These are phyloP conservation scores for Trifolium repens DNA, from an alignment of 306 rosid genomes.

Conservation along the genomic window DNA sequence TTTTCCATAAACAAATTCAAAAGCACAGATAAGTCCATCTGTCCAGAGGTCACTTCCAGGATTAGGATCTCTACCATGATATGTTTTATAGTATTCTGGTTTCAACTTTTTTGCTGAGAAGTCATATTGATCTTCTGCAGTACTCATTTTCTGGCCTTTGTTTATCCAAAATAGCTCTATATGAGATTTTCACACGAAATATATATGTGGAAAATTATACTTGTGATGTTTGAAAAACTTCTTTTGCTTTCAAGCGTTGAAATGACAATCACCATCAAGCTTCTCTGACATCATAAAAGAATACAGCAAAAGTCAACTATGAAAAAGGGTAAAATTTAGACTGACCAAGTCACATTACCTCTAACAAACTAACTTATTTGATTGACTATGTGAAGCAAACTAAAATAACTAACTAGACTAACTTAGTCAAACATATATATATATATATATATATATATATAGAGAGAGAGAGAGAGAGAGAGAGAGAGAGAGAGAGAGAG, in stretches of 20 bases:
- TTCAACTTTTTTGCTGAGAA: conserved; percentile 45
- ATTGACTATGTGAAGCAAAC: no score
- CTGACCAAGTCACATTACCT: no score
- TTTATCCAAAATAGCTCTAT: conserved; percentile 17
- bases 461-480: no score
- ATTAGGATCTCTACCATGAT: conserved; percentile 51
- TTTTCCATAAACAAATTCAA: conserved; percentile 63
- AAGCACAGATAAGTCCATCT: conserved; percentile 90
- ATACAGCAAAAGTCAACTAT: no score
- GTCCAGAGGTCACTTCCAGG: conserved; percentile 74
- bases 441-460: no score
- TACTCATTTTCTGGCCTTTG: conserved; percentile 45
- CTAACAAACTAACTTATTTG: no score
- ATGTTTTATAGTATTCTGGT: conserved; percentile 48
- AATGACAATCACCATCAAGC: conserved; percentile 31
- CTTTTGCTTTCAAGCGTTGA: neutral
- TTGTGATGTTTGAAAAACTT: neutral
- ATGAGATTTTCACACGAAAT: conserved; percentile 5
- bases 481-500: no score
- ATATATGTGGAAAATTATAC: neutral
- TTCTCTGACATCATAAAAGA: conserved; percentile 3
- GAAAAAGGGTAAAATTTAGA: no score
- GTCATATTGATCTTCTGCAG: conserved; percentile 41
- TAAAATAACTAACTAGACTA: no score
- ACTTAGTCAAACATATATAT: no score